phyloP scores from a whole-genome alignment of 176 grass and related monocot species.

The Juncus effusus region DNA sequence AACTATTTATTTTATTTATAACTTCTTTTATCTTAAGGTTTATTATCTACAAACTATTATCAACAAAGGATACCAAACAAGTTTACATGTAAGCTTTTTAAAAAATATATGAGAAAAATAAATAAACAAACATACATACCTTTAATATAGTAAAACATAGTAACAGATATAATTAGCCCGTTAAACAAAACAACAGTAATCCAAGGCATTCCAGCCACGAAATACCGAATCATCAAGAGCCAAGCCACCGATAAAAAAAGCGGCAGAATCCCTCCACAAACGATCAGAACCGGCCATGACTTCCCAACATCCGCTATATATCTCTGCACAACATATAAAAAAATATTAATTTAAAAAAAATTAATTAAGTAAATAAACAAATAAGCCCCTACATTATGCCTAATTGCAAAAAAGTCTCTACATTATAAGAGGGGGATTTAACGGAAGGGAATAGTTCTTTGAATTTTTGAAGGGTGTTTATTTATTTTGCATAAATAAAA shows the following conservation, averaged over 20 bases:
- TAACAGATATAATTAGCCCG: conserved; percentile 83
- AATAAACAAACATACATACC: conserved; percentile 35
- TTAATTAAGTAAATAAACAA: too few relatives aligned
- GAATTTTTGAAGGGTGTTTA: too few relatives aligned
- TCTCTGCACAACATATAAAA: conserved; percentile 58
- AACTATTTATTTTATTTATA: not conserved
- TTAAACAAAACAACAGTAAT: conserved; percentile 95
- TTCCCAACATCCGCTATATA: conserved; percentile 96
- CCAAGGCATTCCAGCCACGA: conserved; percentile 96
- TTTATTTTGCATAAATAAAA: too few relatives aligned
- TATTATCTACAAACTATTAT: too few relatives aligned
- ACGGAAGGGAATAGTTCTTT: too few relatives aligned
- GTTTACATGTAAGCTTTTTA: too few relatives aligned
- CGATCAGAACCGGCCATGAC: conserved; percentile 91
- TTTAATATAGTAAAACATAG: conserved; percentile 95
- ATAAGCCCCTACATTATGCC: too few relatives aligned
- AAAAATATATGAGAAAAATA: conserved; percentile 3
- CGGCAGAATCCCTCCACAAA: conserved; percentile 93
- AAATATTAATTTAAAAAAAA: not conserved
- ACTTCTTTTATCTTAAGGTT: too few relatives aligned
- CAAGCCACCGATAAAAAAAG: conserved; percentile 82
- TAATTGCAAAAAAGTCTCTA: too few relatives aligned
- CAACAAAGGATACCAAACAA: too few relatives aligned
- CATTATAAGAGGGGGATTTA: too few relatives aligned
- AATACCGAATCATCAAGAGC: conserved; percentile 96